Percentiles rank a stretch among this genome's conserved stretches.
phyloP scores from a whole-genome alignment of 306 rosid genomes.

The Castanopsis chinensis region DNA sequence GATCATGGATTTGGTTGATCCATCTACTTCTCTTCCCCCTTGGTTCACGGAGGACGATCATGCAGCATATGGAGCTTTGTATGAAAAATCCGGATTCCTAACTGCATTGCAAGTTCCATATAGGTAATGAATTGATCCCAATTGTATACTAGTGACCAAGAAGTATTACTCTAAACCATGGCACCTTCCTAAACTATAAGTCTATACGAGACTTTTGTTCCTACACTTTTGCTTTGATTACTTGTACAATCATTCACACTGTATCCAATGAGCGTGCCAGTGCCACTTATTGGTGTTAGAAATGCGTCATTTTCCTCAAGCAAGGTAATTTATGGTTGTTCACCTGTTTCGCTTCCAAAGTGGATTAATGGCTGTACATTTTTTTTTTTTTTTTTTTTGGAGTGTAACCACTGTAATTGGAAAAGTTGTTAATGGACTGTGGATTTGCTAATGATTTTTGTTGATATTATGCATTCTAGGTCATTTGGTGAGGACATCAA shows the following conservation, averaged over 20 bases:
- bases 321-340: neutral
- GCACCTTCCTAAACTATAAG: no score
- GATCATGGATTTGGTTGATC: slow-evolving; percentile 83
- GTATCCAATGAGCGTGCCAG: no score
- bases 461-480: slow-evolving; percentile 34
- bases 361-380: neutral
- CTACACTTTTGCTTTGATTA: no score
- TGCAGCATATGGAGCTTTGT: slow-evolving; percentile 53
- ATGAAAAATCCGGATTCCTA: slow-evolving; percentile 73
- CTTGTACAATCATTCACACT: no score
- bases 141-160: neutral
- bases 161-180: no score
- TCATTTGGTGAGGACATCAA: slow-evolving; percentile 38
- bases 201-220: no score
- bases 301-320: neutral
- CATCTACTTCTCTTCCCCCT: slow-evolving; percentile 67
- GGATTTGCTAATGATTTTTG: slow-evolving; percentile 6
- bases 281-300: no score
- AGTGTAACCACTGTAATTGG: neutral
- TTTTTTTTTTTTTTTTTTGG: neutral
- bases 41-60: slow-evolving; percentile 86
- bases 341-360: no score
- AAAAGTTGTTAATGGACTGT: neutral
- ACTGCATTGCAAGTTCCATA: slow-evolving; percentile 73
- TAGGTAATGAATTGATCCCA: slow-evolving; percentile 43